Base-by-base conservation (phyloP, 2,329 filamentous ascomycete genomes). In the Aspergillus sp. region DNA sequence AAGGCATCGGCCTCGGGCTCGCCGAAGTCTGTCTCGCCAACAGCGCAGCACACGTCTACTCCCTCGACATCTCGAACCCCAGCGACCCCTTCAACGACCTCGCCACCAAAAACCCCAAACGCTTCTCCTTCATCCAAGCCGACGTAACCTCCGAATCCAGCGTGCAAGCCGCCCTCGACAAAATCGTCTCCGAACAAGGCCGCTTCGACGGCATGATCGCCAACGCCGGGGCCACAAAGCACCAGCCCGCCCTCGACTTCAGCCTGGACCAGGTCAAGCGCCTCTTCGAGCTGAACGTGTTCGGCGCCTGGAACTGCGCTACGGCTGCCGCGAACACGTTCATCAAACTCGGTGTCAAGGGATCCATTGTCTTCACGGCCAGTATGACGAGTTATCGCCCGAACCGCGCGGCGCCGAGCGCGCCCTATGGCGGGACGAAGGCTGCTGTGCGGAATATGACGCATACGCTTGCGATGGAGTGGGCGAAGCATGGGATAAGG, bases 351-450 rank as follows among this genome's bases (percentile, higher is more conserved):
- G 75, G 73, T 4, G 67, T 69, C 55, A 69, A 68, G 58, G 71
- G 69, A 19, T 63, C 63, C 11, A 66, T 71, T 33, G 76, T 81
- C 53, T 79, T 80, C 59, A 81, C 78, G 2, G 74, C 77, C 0
- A 74, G 69, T 48, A 81, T 80, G 76, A 75, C 79, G 3, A 74
- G 70, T 2, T 79, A 81, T 64, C 72, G 78, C 1, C 77, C 77
- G 2, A 80, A 80, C 66, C 70, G 76, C n/a, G 52, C 50, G 13
- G 51, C 49, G 5, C 51, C 80, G 5, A 81, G 79, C 11, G 80
- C 80, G 0, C 74, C 77, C 5, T 79, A 79, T 51, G 75, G 75
- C 22, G 75, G 69, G 20, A 75, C 75, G 44, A 80, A 81, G 67
- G 78, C 72, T 13, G 78, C 73, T 2, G 63, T 73, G 34, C 59